Evolutionary conservation across 2,329 filamentous ascomycete species (phyloP), one percentile per base, ranked within the genome.

Genomic region (Spiromastix sp.): DNA sequence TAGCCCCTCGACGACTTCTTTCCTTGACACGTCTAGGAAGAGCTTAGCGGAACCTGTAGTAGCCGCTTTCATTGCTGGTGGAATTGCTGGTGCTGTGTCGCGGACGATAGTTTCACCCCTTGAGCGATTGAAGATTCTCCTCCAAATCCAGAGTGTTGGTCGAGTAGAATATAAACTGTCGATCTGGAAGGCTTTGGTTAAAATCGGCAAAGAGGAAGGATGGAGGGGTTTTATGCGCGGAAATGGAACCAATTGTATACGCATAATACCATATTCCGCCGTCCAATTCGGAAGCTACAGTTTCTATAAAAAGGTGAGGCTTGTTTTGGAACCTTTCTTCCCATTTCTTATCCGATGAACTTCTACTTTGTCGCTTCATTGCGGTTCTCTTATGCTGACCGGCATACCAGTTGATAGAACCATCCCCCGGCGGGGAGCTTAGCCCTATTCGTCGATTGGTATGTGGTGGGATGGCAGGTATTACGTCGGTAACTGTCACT

Each of bases 211-310:
- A 49, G 91, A 98, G 57, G 91, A 98, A 62, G 91, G 91, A 36
- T 96, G 87, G 85, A 79, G 78, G 58, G 91, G 91, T 0, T 93
- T 96, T 61, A 93, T 98, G 87, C 78, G 86, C 47, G 91, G 91
- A 34, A 98, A 98, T 57, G 91, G 91, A 44, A 95, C 87, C 42
- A 98, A 98, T 61, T 98, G 91, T 69, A 85, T 98, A 51, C 84
- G 91, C 42, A 98, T 98, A 47, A 85, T 98, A 34, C 91, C 91
- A 4, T 98, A 98, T 60, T 96, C 89, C 32, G 91, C 91, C 8
- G 91, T 96, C 26, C 91, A 98, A 55, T 98, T 98, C 60, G 89
- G 89, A 48, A 93, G 86, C 55, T 98, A 96, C 67, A 96, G 93
- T 57, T 77, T 96, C 48, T 98, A 98, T 65, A 95, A 93, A 63